Conservation (phyloP, 768 basidiomycete genomes). For the Hortiboletus campestris region DNA sequence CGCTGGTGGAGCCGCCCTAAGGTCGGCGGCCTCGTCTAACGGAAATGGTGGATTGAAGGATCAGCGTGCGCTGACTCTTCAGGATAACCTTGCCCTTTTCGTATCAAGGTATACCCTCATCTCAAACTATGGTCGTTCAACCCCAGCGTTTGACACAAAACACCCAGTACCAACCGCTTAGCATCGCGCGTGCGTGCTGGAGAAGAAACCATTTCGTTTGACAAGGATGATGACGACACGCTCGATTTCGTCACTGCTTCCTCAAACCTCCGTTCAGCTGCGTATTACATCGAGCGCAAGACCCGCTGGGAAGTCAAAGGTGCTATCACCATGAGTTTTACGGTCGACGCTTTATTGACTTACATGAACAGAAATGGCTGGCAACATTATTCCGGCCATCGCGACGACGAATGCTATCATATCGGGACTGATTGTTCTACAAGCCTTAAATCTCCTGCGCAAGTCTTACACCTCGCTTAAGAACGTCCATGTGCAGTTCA, state of each 20-base stretch:
- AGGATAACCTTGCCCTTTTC: slow-evolving; percentile 83
- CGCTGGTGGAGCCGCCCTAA: slow-evolving; percentile 11
- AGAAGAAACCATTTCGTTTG: slow-evolving; percentile 79
- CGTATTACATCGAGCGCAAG: slow-evolving; percentile 86
- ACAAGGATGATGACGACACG: slow-evolving; percentile 97
- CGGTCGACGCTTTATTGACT: background rate
- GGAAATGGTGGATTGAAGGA: slow-evolving; percentile 60
- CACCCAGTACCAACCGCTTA: slow-evolving; percentile 71
- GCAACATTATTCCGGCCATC: slow-evolving; percentile 99
- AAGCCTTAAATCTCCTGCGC: slow-evolving; percentile 82
- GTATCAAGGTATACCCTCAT: slow-evolving; percentile 64
- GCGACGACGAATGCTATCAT: slow-evolving; percentile 99
- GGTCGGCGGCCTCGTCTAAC: slow-evolving; percentile 9
- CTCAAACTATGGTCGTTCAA: background rate
- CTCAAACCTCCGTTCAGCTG: slow-evolving; percentile 86
- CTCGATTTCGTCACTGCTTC: slow-evolving; percentile 96
- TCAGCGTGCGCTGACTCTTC: slow-evolving; percentile 71
- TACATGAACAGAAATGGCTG: slow-evolving; percentile 81
- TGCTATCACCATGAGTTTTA: slow-evolving; percentile 24
- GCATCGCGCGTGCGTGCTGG: slow-evolving; percentile 63
- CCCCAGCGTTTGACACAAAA: slow-evolving; percentile 5
- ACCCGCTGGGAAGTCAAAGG: slow-evolving; percentile 98
- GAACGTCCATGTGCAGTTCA: slow-evolving; percentile 78
- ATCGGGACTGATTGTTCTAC: slow-evolving; percentile 91
- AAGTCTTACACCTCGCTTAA: slow-evolving; percentile 59